These are phyloP conservation scores for Ichthyophthirius multifiliis DNA, from an alignment of 169 alveolate genomes.

Conservation along the genomic window DNA sequence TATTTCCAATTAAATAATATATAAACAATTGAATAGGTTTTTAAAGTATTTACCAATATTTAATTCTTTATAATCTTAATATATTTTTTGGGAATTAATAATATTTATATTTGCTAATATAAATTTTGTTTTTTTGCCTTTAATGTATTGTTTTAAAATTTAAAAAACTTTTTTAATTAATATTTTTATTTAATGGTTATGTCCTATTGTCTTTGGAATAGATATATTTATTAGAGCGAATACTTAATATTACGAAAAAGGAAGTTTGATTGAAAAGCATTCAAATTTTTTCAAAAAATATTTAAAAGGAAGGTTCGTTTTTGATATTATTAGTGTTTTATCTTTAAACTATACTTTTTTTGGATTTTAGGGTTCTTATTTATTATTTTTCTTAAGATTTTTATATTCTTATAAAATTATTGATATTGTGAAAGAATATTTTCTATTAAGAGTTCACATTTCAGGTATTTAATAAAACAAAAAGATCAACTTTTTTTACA, in stretches of 20 bases:
- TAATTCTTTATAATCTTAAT: neutral
- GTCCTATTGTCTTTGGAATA: neutral
- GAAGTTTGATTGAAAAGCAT: neutral
- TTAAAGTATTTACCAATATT: neutral
- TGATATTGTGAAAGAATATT: neutral
- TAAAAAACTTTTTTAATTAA: neutral
- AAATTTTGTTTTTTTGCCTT: neutral
- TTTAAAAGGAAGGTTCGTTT: neutral
- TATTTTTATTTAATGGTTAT: neutral
- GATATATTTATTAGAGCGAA: neutral
- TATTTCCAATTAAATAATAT: neutral
- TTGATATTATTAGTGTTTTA: neutral
- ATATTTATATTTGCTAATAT: neutral
- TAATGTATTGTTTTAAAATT: neutral
- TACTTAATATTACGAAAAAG: neutral
- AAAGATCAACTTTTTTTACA: neutral
- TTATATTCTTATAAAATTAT: neutral
- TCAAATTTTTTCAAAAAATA: neutral
- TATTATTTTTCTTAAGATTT: neutral
- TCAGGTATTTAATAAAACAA: neutral
- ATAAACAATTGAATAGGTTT: neutral
- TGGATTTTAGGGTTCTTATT: neutral
- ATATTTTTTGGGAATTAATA: conserved; percentile 1
- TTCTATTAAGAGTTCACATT: neutral
- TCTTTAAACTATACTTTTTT: neutral